These are phyloP conservation scores for Euphorbia celastroides DNA, from an alignment of 441 rosid species.

Conservation along the genomic window DNA sequence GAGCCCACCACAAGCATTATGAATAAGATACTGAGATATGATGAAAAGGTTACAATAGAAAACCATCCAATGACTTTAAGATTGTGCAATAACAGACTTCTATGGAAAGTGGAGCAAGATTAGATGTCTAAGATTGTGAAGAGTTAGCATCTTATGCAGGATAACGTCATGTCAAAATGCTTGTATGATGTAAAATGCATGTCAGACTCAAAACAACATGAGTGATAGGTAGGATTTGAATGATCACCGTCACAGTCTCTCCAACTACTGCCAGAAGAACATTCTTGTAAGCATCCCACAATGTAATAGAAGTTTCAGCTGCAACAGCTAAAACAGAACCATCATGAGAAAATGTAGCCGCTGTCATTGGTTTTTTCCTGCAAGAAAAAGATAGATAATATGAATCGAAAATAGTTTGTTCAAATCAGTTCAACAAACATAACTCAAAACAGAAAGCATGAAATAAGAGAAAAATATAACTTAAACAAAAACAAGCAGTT, in stretches of 20 bases:
- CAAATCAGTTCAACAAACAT: conserved; percentile 5
- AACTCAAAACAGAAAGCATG: background rate
- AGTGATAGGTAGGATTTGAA: conserved; percentile 3
- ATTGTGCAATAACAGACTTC: background rate
- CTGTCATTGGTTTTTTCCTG: conserved; percentile 90
- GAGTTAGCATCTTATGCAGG: too few relatives aligned
- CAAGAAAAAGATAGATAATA: conserved; percentile 16
- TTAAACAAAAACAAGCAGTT: background rate
- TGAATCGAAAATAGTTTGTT: background rate
- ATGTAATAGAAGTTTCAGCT: conserved; percentile 77
- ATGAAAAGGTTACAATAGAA: background rate
- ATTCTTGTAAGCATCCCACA: conserved; percentile 88
- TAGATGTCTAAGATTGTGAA: background rate
- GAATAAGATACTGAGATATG: background rate
- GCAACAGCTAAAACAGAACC: conserved; percentile 98
- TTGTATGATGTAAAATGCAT: background rate
- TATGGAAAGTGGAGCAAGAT: background rate
- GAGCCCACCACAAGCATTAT: background rate
- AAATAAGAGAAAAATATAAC: background rate
- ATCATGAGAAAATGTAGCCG: conserved; percentile 91
- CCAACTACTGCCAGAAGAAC: conserved; percentile 82
- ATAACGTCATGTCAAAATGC: background rate
- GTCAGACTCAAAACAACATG: background rate
- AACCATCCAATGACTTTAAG: background rate
- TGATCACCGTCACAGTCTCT: conserved; percentile 51